Evolutionary conservation across 139 green algal genomes (phyloP).

Genomic region (Ostreobium quekettii): DNA sequence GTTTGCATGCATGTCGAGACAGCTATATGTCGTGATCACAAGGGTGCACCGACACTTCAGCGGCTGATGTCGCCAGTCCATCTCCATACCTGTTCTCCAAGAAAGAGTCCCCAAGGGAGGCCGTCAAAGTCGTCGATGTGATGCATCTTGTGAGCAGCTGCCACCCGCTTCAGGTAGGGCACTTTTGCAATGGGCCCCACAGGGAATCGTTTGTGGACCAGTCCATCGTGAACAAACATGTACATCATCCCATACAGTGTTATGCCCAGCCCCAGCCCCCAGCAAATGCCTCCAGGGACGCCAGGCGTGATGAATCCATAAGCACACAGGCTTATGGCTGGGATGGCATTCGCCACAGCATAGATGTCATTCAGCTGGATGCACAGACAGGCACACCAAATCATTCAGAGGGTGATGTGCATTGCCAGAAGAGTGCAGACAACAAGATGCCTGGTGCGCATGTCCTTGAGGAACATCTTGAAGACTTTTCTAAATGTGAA

Average conservation of each 20-base stretch:
- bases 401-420: too few species aligned
- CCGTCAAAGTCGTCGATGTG: slow-evolving; percentile 89
- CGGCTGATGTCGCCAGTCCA: background rate
- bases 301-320: slow-evolving; percentile 86
- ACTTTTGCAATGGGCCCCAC: slow-evolving; percentile 81
- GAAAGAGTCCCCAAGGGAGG: slow-evolving; percentile 91
- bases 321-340: slow-evolving; percentile 76
- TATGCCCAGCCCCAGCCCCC: slow-evolving; percentile 91
- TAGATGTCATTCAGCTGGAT: slow-evolving; percentile 92
- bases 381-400: too few species aligned
- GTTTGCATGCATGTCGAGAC: background rate
- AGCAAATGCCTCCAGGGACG: slow-evolving; percentile 66
- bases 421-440: too few species aligned
- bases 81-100: slow-evolving; percentile 61
- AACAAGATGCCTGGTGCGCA: too few species aligned
- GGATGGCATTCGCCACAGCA: slow-evolving; percentile 82
- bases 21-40: background rate
- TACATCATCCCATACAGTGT: slow-evolving; percentile 94
- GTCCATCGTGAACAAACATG: slow-evolving; percentile 98
- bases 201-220: slow-evolving; percentile 68
- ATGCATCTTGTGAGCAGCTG: slow-evolving; percentile 89
- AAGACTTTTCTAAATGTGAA: too few species aligned
- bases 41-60: background rate
- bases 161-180: slow-evolving; percentile 77
- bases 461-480: too few species aligned